These are phyloP conservation scores for Boletus reticulatus DNA, from an alignment of 768 basidiomycete genomes.

Conservation along the genomic window DNA sequence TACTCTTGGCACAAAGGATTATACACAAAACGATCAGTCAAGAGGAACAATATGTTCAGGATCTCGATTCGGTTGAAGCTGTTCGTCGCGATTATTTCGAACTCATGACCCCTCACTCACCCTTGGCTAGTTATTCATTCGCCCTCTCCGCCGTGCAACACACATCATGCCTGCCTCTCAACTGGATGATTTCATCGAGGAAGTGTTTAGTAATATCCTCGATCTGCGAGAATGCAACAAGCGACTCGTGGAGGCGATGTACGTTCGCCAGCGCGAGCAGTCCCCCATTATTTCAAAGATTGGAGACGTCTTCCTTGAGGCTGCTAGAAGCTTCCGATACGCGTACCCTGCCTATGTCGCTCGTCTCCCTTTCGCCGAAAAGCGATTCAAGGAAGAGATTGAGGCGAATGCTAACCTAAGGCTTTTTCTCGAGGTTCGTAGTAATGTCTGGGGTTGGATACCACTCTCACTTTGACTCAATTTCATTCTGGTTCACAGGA, in stretches of 20 bases:
- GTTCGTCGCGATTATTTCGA: slow-evolving; percentile 35
- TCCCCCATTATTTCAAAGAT: slow-evolving; percentile 78
- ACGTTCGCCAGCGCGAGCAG: slow-evolving; percentile 82
- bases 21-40: slow-evolving; percentile 87
- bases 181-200: slow-evolving; percentile 82
- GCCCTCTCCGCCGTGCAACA: slow-evolving; percentile 48
- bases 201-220: slow-evolving; percentile 86
- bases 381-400: slow-evolving; percentile 81
- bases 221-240: slow-evolving; percentile 84
- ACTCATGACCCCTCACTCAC: slow-evolving; percentile 34
- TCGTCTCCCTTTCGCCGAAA: slow-evolving; percentile 82
- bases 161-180: slow-evolving; percentile 57
- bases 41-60: slow-evolving; percentile 87
- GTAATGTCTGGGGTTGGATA: neutral
- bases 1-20: slow-evolving; percentile 36
- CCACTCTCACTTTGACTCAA: neutral
- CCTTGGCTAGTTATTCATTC: slow-evolving; percentile 49
- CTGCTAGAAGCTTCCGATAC: slow-evolving; percentile 82
- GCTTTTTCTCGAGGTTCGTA: slow-evolving; percentile 77
- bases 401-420: slow-evolving; percentile 80
- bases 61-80: slow-evolving; percentile 79
- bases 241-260: slow-evolving; percentile 80
- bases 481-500: slow-evolving; percentile 12
- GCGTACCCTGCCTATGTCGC: slow-evolving; percentile 87
- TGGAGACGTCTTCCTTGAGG: slow-evolving; percentile 85